A percentile compares a stretch with the other conserved stretches of the same genome.
These are phyloP conservation scores for Aspergillus coremiiformis DNA, from an alignment of 495 filamentous ascomycete genomes.

Conservation along the genomic window DNA sequence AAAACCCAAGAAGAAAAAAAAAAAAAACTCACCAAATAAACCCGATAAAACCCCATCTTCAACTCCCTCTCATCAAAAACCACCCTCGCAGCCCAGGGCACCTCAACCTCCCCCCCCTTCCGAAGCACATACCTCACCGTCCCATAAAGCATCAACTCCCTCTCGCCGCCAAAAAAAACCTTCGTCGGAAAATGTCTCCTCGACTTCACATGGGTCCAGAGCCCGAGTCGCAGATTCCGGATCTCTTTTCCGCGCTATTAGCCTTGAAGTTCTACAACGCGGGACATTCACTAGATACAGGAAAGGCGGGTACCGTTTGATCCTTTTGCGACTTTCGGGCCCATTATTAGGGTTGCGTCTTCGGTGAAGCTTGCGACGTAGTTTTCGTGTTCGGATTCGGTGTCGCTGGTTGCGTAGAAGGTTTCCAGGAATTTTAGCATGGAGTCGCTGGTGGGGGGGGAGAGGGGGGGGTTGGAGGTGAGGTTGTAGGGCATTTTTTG, in stretches of 20 bases:
- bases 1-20: conserved; percentile 14
- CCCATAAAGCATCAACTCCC: conserved; percentile 58
- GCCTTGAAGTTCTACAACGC: too few relatives aligned
- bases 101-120: conserved; percentile 38
- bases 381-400: conserved; percentile 46
- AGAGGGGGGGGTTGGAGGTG: conserved; percentile 23
- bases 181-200: conserved; percentile 43
- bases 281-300: too few relatives aligned
- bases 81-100: conserved; percentile 50
- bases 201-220: conserved; percentile 50
- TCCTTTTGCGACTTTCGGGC: conserved; percentile 43
- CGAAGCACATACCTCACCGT: conserved; percentile 49
- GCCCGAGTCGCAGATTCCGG: conserved; percentile 41
- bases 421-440: conserved; percentile 45
- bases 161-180: conserved; percentile 45
- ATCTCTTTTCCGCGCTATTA: conserved; percentile 48
- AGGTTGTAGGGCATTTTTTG: conserved; percentile 35
- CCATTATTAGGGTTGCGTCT: conserved; percentile 53
- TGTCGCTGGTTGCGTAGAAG: conserved; percentile 55
- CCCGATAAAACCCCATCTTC: conserved; percentile 59
- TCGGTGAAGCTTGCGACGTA: conserved; percentile 49
- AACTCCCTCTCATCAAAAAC: conserved; percentile 42
- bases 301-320: conserved; percentile 32
- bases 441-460: conserved; percentile 24
- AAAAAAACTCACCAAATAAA: conserved; percentile 50